A percentile compares a stretch with the other conserved stretches of the same genome.
These are phyloP conservation scores for Leishmania amazonensis DNA, from an alignment of 208 protist species.

Conservation along the genomic window DNA sequence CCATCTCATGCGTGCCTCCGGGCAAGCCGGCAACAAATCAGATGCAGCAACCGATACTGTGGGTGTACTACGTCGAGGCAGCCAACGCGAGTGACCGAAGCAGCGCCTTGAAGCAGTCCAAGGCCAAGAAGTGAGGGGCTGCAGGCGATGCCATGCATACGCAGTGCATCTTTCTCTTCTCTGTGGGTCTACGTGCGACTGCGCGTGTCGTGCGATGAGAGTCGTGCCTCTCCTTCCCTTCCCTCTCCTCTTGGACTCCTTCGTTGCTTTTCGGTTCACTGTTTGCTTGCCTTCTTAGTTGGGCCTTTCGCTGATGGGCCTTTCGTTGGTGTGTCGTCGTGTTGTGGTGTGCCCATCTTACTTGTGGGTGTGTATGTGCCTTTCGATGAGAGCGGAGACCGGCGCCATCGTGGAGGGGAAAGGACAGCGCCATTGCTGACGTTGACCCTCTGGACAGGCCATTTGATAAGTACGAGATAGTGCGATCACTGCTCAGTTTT, in stretches of 20 bases:
- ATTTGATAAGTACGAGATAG: neutral
- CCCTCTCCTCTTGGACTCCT: no score
- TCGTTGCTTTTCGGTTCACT: neutral
- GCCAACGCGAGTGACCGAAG: conserved; percentile 18
- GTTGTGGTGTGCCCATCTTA: neutral
- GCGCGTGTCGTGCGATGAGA: neutral
- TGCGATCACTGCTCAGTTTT: neutral
- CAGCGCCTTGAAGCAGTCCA: conserved; percentile 17
- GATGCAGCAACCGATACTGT: conserved; percentile 53
- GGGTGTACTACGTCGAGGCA: conserved; percentile 90
- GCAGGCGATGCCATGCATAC: neutral
- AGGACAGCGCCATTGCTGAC: neutral
- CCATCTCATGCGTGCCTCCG: conserved; percentile 48
- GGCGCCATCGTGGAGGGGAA: neutral
- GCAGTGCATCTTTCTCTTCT: neutral
- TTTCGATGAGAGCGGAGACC: neutral
- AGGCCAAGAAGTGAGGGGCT: conserved; percentile 14
- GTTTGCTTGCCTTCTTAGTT: neutral
- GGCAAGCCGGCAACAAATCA: conserved; percentile 24
- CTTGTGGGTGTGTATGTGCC: neutral
- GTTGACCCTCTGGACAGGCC: neutral
- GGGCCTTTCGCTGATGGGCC: neutral
- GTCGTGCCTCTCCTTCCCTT: neutral
- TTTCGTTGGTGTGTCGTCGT: neutral
- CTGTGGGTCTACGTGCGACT: neutral